These are phyloP conservation scores for Salix exigua DNA, from an alignment of 345 rosid species.

Conservation along the genomic window DNA sequence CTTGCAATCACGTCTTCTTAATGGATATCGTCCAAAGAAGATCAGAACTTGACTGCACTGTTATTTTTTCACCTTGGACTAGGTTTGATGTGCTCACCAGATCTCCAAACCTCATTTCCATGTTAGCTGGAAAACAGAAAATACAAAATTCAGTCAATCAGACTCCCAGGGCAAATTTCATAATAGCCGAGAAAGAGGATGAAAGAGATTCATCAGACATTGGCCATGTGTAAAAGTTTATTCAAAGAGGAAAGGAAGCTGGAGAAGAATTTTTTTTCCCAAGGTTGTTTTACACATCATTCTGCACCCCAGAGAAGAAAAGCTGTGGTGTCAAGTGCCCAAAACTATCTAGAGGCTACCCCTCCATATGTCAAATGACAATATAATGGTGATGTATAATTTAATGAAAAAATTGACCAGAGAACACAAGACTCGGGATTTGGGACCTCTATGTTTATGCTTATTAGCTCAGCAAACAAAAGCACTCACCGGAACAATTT, in stretches of 20 bases:
- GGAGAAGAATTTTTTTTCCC: neutral
- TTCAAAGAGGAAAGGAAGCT: neutral
- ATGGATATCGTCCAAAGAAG: conserved; percentile 95
- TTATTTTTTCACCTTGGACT: conserved; percentile 53
- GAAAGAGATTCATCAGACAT: neutral
- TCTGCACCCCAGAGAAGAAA: neutral
- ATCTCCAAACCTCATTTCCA: conserved; percentile 80
- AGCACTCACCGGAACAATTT: neutral
- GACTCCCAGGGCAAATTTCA: neutral
- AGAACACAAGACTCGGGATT: neutral
- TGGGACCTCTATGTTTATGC: neutral
- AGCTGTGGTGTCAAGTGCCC: neutral
- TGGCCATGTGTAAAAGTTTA: neutral
- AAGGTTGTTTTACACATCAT: neutral
- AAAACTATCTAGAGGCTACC: too few relatives aligned
- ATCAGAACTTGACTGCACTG: conserved; percentile 70
- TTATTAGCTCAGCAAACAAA: neutral
- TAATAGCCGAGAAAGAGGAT: neutral
- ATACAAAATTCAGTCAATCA: neutral
- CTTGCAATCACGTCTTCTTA: conserved; percentile 25
- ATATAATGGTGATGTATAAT: too few relatives aligned
- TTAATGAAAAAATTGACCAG: neutral
- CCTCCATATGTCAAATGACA: too few relatives aligned
- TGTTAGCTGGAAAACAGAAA: conserved; percentile 41
- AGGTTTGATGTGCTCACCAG: conserved; percentile 78